These are phyloP conservation scores for Canariomyces notabilis DNA, from an alignment of 2,329 filamentous ascomycete genomes.

Conservation along the genomic window DNA sequence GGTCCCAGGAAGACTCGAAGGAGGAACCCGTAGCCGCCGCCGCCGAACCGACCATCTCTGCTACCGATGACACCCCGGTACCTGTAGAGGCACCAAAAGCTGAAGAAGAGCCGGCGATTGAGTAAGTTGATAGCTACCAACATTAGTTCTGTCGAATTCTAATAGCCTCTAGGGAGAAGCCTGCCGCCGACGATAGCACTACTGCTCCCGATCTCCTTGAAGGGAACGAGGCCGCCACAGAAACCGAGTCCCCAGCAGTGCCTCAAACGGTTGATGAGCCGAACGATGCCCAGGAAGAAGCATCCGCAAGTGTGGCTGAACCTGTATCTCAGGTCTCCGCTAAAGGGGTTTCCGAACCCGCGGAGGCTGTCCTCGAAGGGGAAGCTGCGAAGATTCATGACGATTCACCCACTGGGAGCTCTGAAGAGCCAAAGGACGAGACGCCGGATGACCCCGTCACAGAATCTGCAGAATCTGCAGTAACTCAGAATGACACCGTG, in stretches of 20 bases:
- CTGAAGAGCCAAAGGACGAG: neutral
- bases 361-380: neutral
- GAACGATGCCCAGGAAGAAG: neutral
- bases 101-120: neutral
- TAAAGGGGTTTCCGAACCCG: slow-evolving; percentile 6
- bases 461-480: neutral
- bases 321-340: neutral
- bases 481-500: too few relatives aligned
- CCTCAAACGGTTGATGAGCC: neutral
- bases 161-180: neutral
- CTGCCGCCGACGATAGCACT: neutral
- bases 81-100: neutral
- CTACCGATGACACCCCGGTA: neutral
- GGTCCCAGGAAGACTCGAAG: neutral
- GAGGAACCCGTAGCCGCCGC: neutral
- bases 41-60: neutral
- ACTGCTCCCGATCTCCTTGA: neutral
- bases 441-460: neutral
- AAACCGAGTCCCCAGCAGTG: neutral
- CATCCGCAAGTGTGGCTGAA: neutral
- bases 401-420: neutral
- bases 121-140: neutral
- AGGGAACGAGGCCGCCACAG: neutral
- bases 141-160: neutral
- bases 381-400: neutral